phyloP scores from a whole-genome alignment of 352 stramenopile species.

The Aphanomyces invadans region DNA sequence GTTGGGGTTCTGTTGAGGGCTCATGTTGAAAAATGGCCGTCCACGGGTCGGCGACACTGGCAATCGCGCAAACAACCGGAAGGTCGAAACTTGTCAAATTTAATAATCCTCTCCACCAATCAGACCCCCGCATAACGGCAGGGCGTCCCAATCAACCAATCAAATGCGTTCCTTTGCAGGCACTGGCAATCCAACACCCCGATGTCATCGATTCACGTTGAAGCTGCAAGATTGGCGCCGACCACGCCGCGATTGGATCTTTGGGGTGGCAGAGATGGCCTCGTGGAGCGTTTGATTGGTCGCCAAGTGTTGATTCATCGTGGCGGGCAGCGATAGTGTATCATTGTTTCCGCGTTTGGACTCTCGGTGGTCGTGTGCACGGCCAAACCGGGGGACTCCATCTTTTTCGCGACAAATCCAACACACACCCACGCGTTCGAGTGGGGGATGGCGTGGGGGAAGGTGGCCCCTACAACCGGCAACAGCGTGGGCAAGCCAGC shows the following conservation, averaged over 20 bases:
- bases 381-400: no score
- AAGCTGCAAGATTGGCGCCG: conserved; percentile 1
- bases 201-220: conserved; percentile 19
- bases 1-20: neutral
- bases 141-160: conserved; percentile 2
- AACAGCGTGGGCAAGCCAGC: no score
- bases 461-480: no score
- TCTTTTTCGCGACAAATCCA: no score
- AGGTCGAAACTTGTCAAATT: conserved; percentile 6
- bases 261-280: neutral
- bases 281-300: neutral
- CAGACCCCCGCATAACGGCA: neutral
- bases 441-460: no score
- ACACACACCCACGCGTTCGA: no score
- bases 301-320: neutral
- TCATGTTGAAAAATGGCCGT: conserved; percentile 23
- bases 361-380: no score
- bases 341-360: no score
- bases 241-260: neutral
- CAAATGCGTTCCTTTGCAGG: neutral
- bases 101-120: conserved; percentile 15
- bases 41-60: neutral
- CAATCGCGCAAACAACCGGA: conserved; percentile 4
- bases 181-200: neutral
- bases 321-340: neutral